These are phyloP conservation scores for Sugiyamaella japonica DNA, from an alignment of 1,139 yeast species.

Conservation along the genomic window DNA sequence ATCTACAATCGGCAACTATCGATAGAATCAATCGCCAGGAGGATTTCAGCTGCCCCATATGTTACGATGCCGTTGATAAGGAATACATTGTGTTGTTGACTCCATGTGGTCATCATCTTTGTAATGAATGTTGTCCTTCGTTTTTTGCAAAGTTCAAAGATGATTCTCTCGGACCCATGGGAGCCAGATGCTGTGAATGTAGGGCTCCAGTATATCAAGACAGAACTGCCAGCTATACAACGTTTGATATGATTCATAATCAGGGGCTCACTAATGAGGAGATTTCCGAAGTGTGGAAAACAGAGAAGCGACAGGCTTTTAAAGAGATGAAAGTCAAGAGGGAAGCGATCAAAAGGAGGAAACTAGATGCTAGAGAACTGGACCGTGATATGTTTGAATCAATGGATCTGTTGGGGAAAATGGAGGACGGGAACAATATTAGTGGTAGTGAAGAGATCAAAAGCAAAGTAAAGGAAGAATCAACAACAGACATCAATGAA, in stretches of 20 bases:
- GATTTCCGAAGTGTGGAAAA: constrained; percentile 24
- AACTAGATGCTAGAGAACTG: constrained; percentile 16
- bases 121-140: constrained; percentile 36
- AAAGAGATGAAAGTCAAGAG: constrained; percentile 16
- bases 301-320: constrained; percentile 8
- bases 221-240: constrained; percentile 29
- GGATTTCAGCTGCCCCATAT: constrained; percentile 62
- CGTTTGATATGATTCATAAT: constrained; percentile 33
- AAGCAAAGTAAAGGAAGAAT: constrained; percentile 4
- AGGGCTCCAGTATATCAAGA: constrained; percentile 24
- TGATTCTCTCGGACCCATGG: constrained; percentile 22
- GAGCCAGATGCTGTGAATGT: constrained; percentile 33
- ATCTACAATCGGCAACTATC: constrained; percentile 26
- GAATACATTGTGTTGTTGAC: constrained; percentile 42
- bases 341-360: constrained; percentile 12
- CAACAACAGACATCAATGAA: constrained; percentile 18
- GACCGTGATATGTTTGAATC: constrained; percentile 25
- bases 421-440: constrained; percentile 3
- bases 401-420: constrained; percentile 15
- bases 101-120: constrained; percentile 40
- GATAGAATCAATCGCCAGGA: constrained; percentile 28
- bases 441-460: constrained; percentile 7
- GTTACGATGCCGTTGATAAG: constrained; percentile 59
- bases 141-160: constrained; percentile 26
- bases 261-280: constrained; percentile 28